Conservation (phyloP, 2,329 filamentous ascomycete genomes). For the Colletotrichum sp. region DNA sequence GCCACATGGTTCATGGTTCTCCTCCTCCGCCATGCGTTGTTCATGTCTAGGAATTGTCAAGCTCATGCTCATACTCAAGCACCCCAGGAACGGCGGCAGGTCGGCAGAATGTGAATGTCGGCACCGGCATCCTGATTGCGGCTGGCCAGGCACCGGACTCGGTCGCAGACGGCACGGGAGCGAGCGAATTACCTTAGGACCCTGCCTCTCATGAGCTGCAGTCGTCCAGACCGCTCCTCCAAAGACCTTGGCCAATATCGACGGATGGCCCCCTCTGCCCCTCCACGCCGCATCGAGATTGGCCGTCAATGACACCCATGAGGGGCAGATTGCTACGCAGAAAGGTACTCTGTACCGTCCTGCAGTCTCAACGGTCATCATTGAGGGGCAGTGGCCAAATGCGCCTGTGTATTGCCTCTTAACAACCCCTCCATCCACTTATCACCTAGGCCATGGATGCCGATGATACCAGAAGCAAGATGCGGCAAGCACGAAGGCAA, state of each 20-base stretch:
- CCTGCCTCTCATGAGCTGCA: background rate
- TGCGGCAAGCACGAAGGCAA: background rate
- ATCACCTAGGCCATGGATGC: background rate
- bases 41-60: background rate
- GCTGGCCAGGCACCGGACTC: background rate
- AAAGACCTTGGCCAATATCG: background rate
- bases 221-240: constrained; percentile 17
- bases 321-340: background rate
- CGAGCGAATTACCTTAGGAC: background rate
- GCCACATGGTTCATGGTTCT: background rate
- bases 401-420: background rate
- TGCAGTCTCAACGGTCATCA: background rate
- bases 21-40: background rate
- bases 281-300: background rate
- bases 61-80: background rate
- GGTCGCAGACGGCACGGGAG: background rate
- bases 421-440: background rate
- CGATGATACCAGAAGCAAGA: background rate
- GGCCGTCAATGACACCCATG: background rate
- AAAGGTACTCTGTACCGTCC: background rate
- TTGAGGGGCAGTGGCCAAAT: background rate
- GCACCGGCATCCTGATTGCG: background rate
- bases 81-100: background rate
- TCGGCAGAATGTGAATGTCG: background rate
- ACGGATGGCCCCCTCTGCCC: background rate